A percentile compares a stretch with the other conserved stretches of the same genome.
phyloP scores from a whole-genome alignment of 2,329 filamentous ascomycete species.

The Tolypocladium inflatum region DNA sequence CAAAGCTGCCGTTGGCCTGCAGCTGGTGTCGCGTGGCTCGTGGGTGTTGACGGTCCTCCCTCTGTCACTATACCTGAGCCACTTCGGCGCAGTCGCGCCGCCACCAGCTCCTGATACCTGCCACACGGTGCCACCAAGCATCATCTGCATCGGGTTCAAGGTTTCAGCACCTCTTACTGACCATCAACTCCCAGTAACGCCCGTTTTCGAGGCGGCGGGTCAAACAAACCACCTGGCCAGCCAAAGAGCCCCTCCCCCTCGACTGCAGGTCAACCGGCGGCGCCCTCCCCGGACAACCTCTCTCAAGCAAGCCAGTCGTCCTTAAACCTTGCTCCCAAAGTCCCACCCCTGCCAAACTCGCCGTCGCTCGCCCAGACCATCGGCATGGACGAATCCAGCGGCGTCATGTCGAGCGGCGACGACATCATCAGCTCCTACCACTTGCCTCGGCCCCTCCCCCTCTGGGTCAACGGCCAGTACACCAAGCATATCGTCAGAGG shows the following conservation, averaged over 20 bases:
- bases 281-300: conserved; percentile 34
- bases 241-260: conserved; percentile 43
- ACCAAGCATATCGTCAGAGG: conserved; percentile 88
- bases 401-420: conserved; percentile 37
- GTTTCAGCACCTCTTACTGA: conserved; percentile 6
- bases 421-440: conserved; percentile 51
- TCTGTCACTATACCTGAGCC: neutral
- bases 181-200: conserved; percentile 37
- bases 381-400: conserved; percentile 54
- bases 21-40: neutral
- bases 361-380: conserved; percentile 58
- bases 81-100: too few relatives aligned
- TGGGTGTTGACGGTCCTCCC: neutral
- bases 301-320: conserved; percentile 42
- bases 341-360: conserved; percentile 53
- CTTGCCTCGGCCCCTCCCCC: conserved; percentile 55
- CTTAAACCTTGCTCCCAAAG: conserved; percentile 43
- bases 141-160: neutral
- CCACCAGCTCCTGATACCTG: neutral
- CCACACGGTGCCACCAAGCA: neutral
- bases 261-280: conserved; percentile 30
- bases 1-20: neutral
- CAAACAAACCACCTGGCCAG: conserved; percentile 39
- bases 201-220: conserved; percentile 44
- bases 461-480: conserved; percentile 67